Evolutionary conservation across 768 basidiomycete genomes (phyloP), one percentile per base, ranked within the genome.

Genomic region (Mycena amicta): DNA sequence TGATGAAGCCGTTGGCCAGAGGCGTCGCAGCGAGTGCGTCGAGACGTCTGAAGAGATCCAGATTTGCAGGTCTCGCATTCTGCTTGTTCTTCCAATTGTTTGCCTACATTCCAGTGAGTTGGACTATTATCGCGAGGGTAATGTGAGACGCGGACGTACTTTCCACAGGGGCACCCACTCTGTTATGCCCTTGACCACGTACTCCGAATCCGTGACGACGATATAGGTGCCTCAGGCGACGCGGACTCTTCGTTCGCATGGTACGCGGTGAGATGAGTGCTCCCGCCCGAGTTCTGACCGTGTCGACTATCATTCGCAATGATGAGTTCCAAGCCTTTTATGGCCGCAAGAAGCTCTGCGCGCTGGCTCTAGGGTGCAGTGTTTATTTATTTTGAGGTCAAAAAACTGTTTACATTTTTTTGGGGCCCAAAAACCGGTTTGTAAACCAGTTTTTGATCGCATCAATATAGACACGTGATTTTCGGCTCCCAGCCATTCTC

Each of bases 91-190:
- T 28, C 68, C 68, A 68, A 20, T 62, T 58, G 27, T 64, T 67
- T 2, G 18, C 52, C 68, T 70, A 50, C 23, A 56, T 5, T 43
- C 11, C 41, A 43, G 41, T 22, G n/a, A 11, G 41, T 43, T 22
- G 20, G 41, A 6, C 11, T 8, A 12, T 22, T 13, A n/a, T n/a
- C n/a, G 41, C 41, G 11, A 12, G 41, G 20, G 41, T 8, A 8
- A 43, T 20, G 41, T 5, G 13, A 22, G 41, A 43, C 6, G 20
- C 41, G 13, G 23, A 56, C 63, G 20, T 31, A 70, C 72, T 67
- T 70, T 69, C 73, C 72, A 77, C 28, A 28, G n/a, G 3, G 69
- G 72, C 47, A 72, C 60, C 72, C 71, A 75, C 57, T 76, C 68
- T 1, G 74, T 72, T 49, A 74, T 72, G 3, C 72, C 74, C 39